Conservation (phyloP, 257 asterid genomes). For the Nyctanthes arbortristis region DNA sequence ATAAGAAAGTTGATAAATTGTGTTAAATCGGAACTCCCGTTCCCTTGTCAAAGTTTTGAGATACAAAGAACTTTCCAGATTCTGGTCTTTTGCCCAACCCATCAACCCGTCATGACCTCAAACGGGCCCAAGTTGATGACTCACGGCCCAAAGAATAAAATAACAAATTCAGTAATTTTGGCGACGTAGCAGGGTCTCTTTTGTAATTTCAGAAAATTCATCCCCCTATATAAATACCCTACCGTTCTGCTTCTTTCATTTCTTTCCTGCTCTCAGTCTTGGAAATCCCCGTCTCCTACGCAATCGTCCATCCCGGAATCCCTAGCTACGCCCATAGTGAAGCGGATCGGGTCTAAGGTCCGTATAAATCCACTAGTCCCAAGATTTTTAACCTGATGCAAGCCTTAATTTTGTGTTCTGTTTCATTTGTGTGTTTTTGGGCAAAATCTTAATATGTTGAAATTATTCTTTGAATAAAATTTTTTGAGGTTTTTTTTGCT, state of each 20-base stretch:
- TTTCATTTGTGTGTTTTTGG: neutral
- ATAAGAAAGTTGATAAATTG: too few relatives aligned
- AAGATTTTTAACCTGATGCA: neutral
- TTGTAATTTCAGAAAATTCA: neutral
- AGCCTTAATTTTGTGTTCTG: neutral
- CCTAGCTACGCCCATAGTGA: neutral
- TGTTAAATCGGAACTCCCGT: too few relatives aligned
- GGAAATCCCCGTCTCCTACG: slow-evolving; percentile 18
- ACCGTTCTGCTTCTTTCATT: neutral
- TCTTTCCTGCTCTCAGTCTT: slow-evolving; percentile 7
- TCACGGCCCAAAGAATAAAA: too few relatives aligned
- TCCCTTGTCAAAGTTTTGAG: too few relatives aligned
- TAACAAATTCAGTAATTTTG: too few relatives aligned
- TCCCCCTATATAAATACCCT: slow-evolving; percentile 20
- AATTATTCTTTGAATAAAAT: slow-evolving; percentile 19
- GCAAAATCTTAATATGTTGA: slow-evolving; percentile 21
- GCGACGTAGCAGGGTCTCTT: slow-evolving; percentile 6
- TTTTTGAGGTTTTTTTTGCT: slow-evolving; percentile 13
- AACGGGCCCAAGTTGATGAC: too few relatives aligned
- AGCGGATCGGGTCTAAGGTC: slow-evolving; percentile 28
- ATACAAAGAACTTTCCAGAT: neutral
- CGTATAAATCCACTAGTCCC: slow-evolving; percentile 6
- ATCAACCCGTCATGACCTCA: neutral
- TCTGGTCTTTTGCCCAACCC: neutral
- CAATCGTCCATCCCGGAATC: slow-evolving; percentile 11